These are phyloP conservation scores for Aspergillus asperescens DNA, from an alignment of 495 filamentous ascomycete genomes.

Conservation along the genomic window DNA sequence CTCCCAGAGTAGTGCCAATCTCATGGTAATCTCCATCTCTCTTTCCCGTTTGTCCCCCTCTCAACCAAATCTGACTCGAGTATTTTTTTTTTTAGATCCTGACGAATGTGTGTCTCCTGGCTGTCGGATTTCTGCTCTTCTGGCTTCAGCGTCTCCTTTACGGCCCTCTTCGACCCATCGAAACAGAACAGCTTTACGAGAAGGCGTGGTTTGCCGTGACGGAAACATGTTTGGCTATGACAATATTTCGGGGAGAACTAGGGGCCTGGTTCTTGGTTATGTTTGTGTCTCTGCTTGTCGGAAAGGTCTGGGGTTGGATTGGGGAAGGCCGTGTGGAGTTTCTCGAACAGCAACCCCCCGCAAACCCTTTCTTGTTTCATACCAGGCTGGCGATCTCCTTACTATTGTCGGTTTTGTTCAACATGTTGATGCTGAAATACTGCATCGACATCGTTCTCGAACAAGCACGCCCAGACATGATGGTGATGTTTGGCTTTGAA, in stretches of 20 bases:
- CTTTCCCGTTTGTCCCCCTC: background rate
- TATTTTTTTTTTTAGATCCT: slow-evolving; percentile 56
- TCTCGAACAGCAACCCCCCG: slow-evolving; percentile 89
- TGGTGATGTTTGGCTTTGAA: slow-evolving; percentile 99
- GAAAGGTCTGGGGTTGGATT: slow-evolving; percentile 98
- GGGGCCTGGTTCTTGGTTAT: slow-evolving; percentile 92
- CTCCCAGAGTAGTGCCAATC: slow-evolving; percentile 87
- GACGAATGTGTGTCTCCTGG: slow-evolving; percentile 77
- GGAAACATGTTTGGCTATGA: slow-evolving; percentile 96
- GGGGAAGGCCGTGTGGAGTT: slow-evolving; percentile 90
- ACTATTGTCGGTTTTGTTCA: slow-evolving; percentile 67
- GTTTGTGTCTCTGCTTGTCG: slow-evolving; percentile 87
- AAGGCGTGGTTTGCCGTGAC: slow-evolving; percentile 96
- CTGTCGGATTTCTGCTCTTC: slow-evolving; percentile 70
- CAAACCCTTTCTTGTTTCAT: slow-evolving; percentile 88
- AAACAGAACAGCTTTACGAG: slow-evolving; percentile 95
- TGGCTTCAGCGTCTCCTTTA: slow-evolving; percentile 87
- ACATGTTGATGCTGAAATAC: slow-evolving; percentile 72
- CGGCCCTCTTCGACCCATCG: slow-evolving; percentile 83
- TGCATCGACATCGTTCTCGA: slow-evolving; percentile 75
- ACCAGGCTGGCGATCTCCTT: slow-evolving; percentile 73
- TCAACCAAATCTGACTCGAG: background rate
- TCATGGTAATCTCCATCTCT: slow-evolving; percentile 60
- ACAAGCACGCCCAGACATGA: slow-evolving; percentile 89
- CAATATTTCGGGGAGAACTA: slow-evolving; percentile 94